These are phyloP conservation scores for Casuarina equisetifolia DNA, from an alignment of 306 rosid species.

Conservation along the genomic window DNA sequence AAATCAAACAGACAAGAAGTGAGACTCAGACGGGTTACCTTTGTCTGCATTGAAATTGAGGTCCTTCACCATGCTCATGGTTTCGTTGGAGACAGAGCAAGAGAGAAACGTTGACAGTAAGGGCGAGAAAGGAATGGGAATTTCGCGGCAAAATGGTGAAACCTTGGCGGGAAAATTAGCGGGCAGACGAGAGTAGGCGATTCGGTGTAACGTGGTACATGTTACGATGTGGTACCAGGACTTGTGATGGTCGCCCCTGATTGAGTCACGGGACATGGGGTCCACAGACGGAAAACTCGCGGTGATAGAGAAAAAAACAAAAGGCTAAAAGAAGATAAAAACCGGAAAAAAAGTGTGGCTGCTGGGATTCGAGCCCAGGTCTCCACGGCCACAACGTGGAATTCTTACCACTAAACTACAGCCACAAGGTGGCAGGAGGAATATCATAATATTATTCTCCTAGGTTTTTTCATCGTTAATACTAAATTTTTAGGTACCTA, in stretches of 20 bases:
- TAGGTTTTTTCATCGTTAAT: too few species aligned
- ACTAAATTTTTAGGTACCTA: too few species aligned
- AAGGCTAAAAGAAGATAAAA: too few species aligned
- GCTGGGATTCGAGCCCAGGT: conserved; percentile 78
- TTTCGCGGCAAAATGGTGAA: conserved; percentile 59
- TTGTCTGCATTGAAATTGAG: conserved; percentile 66
- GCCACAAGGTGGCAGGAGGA: conserved; percentile 17
- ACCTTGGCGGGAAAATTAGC: conserved; percentile 80
- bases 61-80: conserved; percentile 54
- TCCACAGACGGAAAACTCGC: not conserved
- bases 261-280: not conserved
- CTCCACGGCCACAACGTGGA: conserved; percentile 70
- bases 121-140: conserved; percentile 4
- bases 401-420: conserved; percentile 65
- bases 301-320: not conserved
- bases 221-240: not conserved
- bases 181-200: not conserved
- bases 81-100: conserved; percentile 14
- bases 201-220: conserved; percentile 13
- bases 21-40: conserved; percentile 40
- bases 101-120: not conserved
- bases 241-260: not conserved
- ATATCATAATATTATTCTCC: too few species aligned
- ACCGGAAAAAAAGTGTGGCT: conserved; percentile 15
- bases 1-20: not conserved